phyloP scores from a whole-genome alignment of 805 yeast species.

The Pichia insulana region DNA sequence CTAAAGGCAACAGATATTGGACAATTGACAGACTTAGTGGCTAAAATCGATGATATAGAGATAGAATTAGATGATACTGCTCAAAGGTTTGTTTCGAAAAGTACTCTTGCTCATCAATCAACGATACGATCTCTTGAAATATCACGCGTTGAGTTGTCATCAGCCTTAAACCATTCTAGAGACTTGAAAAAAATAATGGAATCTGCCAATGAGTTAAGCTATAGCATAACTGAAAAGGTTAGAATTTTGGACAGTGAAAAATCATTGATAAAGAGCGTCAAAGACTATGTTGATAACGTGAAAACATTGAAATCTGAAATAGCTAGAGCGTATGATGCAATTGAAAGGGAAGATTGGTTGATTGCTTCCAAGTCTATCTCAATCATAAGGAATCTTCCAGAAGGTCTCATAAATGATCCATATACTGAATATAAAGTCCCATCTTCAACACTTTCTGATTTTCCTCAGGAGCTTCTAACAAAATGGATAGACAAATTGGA shows the following conservation, averaged over 20 bases:
- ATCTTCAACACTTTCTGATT: constrained; percentile 73
- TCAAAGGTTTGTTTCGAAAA: constrained; percentile 21
- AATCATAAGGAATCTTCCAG: constrained; percentile 46
- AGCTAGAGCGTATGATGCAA: constrained; percentile 56
- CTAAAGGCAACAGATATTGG: constrained; percentile 14
- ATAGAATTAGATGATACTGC: constrained; percentile 19
- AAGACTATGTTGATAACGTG: constrained; percentile 56
- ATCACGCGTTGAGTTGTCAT: constrained; percentile 53
- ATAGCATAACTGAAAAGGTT: constrained; percentile 59
- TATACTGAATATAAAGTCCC: constrained; percentile 82
- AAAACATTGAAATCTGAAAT: constrained; percentile 59
- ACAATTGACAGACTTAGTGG: constrained; percentile 18
- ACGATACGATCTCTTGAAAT: constrained; percentile 43
- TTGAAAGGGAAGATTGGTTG: constrained; percentile 62
- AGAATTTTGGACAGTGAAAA: constrained; percentile 64
- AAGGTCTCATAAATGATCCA: constrained; percentile 44
- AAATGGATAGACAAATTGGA: constrained; percentile 55
- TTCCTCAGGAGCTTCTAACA: constrained; percentile 50
- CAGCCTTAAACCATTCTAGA: constrained; percentile 49
- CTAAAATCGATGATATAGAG: constrained; percentile 20
- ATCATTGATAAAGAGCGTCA: constrained; percentile 50
- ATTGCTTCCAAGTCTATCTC: constrained; percentile 66
- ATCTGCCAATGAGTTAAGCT: constrained; percentile 57
- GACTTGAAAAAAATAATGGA: constrained; percentile 45
- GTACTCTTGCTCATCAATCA: constrained; percentile 32